These are phyloP conservation scores for Pseudogymnoascus sp. DNA, from an alignment of 2,329 filamentous ascomycete species.

Conservation along the genomic window DNA sequence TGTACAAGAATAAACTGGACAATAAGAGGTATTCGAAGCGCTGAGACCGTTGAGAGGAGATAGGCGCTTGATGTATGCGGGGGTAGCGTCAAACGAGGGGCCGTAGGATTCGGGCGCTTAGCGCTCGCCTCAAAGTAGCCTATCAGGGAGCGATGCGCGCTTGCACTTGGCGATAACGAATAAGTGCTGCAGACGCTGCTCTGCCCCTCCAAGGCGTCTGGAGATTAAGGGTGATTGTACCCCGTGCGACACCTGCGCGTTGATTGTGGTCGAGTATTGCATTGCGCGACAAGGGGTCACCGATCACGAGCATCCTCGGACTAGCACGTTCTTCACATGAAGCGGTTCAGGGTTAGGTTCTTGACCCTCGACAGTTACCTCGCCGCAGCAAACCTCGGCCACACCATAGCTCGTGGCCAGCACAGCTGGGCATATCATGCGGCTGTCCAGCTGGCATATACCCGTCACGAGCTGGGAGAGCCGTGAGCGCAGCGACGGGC, in stretches of 20 bases:
- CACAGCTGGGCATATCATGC: conserved; percentile 4
- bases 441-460: background rate
- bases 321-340: conserved; percentile 2
- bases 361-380: background rate
- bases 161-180: conserved; percentile 2
- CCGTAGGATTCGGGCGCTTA: background rate
- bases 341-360: background rate
- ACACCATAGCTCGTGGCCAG: conserved; percentile 1
- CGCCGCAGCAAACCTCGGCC: conserved; percentile 4
- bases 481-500: background rate
- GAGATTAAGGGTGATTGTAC: conserved; percentile 1
- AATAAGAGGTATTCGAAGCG: background rate
- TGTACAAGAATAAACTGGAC: background rate
- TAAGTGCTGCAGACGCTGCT: background rate
- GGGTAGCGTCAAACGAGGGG: background rate
- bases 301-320: conserved; percentile 3
- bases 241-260: background rate
- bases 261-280: background rate
- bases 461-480: background rate
- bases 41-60: background rate
- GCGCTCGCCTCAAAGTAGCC: background rate
- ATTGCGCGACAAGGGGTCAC: background rate
- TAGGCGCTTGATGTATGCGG: background rate
- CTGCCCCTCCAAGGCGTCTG: background rate
- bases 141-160: background rate